These are phyloP conservation scores for Lolium perenne DNA, from an alignment of 176 grass and related monocot genomes.

Conservation along the genomic window DNA sequence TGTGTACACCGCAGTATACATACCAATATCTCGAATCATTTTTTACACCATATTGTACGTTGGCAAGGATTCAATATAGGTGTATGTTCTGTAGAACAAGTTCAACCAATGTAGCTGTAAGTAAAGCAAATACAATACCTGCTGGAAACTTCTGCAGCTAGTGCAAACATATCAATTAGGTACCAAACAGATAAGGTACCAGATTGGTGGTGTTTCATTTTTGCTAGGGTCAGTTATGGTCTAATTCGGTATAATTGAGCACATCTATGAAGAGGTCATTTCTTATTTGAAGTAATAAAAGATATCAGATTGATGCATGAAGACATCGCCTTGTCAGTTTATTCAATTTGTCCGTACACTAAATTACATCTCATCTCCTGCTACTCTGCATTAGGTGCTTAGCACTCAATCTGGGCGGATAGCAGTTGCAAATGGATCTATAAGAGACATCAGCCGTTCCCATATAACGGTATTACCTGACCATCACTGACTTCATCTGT, in stretches of 20 bases:
- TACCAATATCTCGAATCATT: constrained; percentile 11
- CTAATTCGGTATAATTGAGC: constrained; percentile 10
- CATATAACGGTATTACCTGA: constrained; percentile 69
- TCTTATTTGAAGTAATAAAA: constrained; percentile 16
- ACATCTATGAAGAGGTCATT: neutral
- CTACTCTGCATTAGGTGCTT: constrained; percentile 65
- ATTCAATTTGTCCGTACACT: constrained; percentile 17
- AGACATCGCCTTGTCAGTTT: neutral
- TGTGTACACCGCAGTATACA: neutral
- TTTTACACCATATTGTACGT: constrained; percentile 26
- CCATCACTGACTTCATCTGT: constrained; percentile 23
- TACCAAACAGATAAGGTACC: constrained; percentile 4
- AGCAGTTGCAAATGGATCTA: constrained; percentile 83
- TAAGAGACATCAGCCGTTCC: constrained; percentile 73
- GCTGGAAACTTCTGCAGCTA: constrained; percentile 16
- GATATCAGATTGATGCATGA: constrained; percentile 14
- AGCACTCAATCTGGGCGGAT: constrained; percentile 78
- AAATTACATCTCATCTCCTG: constrained; percentile 2
- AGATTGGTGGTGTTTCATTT: neutral
- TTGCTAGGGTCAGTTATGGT: constrained; percentile 26
- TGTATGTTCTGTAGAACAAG: constrained; percentile 21
- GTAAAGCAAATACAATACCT: constrained; percentile 6
- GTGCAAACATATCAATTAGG: constrained; percentile 22
- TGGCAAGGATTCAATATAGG: neutral
- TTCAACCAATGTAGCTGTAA: constrained; percentile 10